These are phyloP conservation scores for Tetrahymena thermophila DNA, from an alignment of 73 alveolate genomes.

Conservation along the genomic window DNA sequence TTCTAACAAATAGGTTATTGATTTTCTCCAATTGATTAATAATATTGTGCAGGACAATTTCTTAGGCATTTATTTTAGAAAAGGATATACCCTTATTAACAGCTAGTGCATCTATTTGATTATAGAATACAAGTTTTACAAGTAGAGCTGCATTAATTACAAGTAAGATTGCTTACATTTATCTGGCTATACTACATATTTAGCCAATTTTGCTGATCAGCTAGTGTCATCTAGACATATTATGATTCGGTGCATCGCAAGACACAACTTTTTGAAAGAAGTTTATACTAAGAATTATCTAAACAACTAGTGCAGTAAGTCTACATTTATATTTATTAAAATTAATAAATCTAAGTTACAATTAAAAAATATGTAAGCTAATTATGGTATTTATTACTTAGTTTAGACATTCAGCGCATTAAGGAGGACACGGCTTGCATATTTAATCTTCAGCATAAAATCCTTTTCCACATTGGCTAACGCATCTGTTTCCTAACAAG, in stretches of 20 bases:
- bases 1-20: not conserved
- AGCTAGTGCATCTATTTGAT: not conserved
- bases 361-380: not conserved
- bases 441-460: not conserved
- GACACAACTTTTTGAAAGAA: not conserved
- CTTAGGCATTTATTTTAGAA: not conserved
- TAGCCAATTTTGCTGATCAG: not conserved
- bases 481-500: not conserved
- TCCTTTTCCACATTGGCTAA: not conserved
- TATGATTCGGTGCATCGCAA: not conserved
- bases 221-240: not conserved
- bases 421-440: not conserved
- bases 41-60: not conserved
- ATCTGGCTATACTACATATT: not conserved
- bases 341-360: not conserved
- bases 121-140: not conserved
- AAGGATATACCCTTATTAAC: not conserved
- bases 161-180: not conserved
- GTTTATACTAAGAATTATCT: not conserved
- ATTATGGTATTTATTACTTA: not conserved
- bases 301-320: not conserved
- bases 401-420: not conserved
- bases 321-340: not conserved
- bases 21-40: not conserved
- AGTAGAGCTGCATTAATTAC: not conserved